Conservation (phyloP, 441 rosid species). For the Croton laevigatus region DNA sequence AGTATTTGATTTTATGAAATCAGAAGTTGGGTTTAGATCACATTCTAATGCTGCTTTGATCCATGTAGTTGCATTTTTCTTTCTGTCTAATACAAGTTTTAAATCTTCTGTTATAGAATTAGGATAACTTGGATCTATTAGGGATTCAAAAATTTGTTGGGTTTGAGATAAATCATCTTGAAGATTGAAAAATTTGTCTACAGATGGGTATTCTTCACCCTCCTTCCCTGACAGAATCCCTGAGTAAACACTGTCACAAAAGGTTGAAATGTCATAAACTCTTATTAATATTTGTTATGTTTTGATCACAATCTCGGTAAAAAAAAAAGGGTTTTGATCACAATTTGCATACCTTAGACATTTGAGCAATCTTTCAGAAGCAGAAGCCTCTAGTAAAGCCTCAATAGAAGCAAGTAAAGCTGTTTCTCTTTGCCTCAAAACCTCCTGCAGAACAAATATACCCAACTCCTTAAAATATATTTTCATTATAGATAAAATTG, state of each 20-base stretch:
- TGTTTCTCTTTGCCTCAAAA: constrained; percentile 48
- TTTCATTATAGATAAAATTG: neutral
- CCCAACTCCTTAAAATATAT: neutral
- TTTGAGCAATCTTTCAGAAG: constrained; percentile 61
- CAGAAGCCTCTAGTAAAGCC: constrained; percentile 69
- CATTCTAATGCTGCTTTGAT: constrained; percentile 60
- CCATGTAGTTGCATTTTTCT: constrained; percentile 51
- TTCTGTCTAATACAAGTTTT: constrained; percentile 45
- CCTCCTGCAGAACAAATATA: constrained; percentile 42
- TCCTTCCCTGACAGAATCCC: constrained; percentile 43
- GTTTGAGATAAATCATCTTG: constrained; percentile 54
- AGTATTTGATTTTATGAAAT: constrained; percentile 10
- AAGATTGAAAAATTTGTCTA: constrained; percentile 51
- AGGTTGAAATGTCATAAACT: too few species aligned
- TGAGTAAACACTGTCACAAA: constrained; percentile 45
- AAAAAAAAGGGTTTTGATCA: neutral
- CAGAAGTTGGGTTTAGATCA: constrained; percentile 47
- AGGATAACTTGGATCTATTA: constrained; percentile 19
- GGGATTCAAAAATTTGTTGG: constrained; percentile 40
- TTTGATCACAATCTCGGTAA: neutral
- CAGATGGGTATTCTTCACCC: constrained; percentile 38
- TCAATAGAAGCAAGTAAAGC: constrained; percentile 56
- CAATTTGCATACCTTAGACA: constrained; percentile 50
- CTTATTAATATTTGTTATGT: too few species aligned
- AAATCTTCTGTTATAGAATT: constrained; percentile 18